Conservation (phyloP, 345 rosid genomes). For the Syzygium aromaticum region DNA sequence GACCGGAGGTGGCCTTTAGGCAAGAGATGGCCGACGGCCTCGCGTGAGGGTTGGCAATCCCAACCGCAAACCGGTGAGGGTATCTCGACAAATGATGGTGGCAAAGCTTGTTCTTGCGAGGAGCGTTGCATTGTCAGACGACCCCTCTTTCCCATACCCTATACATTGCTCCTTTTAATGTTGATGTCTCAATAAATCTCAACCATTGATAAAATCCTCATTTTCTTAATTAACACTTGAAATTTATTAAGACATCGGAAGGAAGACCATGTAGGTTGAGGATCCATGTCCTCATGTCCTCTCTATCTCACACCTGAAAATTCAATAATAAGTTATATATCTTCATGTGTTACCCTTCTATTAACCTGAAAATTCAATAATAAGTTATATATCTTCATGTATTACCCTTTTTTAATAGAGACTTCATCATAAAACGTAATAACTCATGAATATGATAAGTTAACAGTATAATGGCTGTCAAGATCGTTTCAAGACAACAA, state of each 20-base stretch:
- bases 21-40: not conserved
- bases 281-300: not conserved
- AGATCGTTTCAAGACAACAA: not conserved
- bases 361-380: too few relatives aligned
- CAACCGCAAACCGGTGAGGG: not conserved
- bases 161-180: too few relatives aligned
- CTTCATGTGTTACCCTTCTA: too few relatives aligned
- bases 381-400: too few relatives aligned
- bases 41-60: not conserved
- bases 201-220: not conserved
- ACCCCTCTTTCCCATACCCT: not conserved
- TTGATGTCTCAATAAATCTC: not conserved
- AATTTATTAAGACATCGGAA: not conserved
- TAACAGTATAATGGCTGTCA: not conserved
- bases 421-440: not conserved
- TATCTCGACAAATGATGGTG: rapidly evolving
- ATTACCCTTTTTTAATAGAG: too few relatives aligned
- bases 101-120: not conserved
- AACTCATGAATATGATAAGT: not conserved
- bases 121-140: not conserved
- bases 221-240: not conserved
- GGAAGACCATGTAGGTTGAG: not conserved
- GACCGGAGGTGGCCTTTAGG: rapidly evolving
- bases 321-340: too few relatives aligned
- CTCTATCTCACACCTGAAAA: not conserved